Base-by-base conservation (phyloP, 371 early-diverging fungal genomes). In the Mucor piriformis region DNA sequence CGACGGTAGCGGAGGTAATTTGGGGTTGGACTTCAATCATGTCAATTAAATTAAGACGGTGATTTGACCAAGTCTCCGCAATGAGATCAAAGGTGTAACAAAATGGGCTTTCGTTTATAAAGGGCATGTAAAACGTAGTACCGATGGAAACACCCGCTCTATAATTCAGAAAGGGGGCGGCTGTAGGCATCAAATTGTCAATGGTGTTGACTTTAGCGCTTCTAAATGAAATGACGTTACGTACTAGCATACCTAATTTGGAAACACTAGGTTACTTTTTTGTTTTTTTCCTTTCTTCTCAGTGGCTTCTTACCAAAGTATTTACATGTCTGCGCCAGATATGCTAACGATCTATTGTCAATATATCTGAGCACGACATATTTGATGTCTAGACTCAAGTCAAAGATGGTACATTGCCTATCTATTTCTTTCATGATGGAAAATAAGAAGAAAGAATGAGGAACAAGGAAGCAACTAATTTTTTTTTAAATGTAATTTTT, bases 31-130 rank as follows among this genome's bases (percentile, higher is more conserved):
- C 44, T 2, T 57, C 42, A 4, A 21, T 32, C 13, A 44, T 35
- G 37, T 29, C 58, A 21, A 58, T 38, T 5, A 64, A 16, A 3
- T 44, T 46, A 8, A 73, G 37, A 1, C 15, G 23, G 20, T 66
- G 64, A 6, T 18, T 40, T 8, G 54, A 32, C 73, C 73, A 69
- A 3, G 29, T 21, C 12, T 50, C 42, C 12, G n/a, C 48, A 13
- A 37, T 32, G 7, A 73, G 40, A 57, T 73, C 67, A 57, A 64
- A 61, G 8, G 46, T 34, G 21, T 66, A 69, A 29, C 73, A 73
- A 21, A 57, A 27, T 6, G 67, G 62, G 11, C 32, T 57, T 4
- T 63, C 66, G 15, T 57, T 49, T 16, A 69, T 69, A 23, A 66
- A 59, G 3, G 73, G 70, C 33, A 73, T 33, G 34, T 73, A 69